Evolutionary conservation across 2,329 filamentous ascomycete genomes (phyloP).

Genomic region (Cercospora sp.): DNA sequence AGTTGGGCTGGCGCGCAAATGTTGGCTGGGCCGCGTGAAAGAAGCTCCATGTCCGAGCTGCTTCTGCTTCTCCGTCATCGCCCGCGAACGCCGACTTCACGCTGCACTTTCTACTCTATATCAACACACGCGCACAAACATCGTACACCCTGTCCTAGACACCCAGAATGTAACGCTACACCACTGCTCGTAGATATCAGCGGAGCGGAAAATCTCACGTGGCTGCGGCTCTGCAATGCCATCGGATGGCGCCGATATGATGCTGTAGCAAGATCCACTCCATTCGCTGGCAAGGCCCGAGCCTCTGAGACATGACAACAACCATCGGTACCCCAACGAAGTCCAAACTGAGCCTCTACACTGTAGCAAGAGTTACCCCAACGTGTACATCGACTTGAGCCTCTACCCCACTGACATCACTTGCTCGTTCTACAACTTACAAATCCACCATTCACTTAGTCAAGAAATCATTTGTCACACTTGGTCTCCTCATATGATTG

Average conservation of each 20-base stretch:
- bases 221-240: background rate
- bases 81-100: background rate
- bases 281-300: background rate
- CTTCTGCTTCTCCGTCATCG: slow-evolving; percentile 1
- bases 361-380: background rate
- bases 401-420: background rate
- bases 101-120: background rate
- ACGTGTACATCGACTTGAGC: background rate
- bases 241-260: background rate
- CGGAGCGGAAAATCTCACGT: background rate
- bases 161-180: background rate
- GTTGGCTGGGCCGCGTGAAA: background rate
- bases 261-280: background rate
- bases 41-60: background rate
- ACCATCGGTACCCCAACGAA: background rate
- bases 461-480: background rate
- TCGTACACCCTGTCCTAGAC: background rate
- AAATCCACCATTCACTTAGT: background rate
- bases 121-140: background rate
- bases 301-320: background rate
- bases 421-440: background rate
- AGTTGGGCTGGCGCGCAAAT: slow-evolving; percentile 3
- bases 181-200: background rate
- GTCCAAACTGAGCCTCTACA: background rate
- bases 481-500: background rate